Evolutionary conservation across 2,329 filamentous ascomycete species (phyloP).

Genomic region (Seiridium unicorne): DNA sequence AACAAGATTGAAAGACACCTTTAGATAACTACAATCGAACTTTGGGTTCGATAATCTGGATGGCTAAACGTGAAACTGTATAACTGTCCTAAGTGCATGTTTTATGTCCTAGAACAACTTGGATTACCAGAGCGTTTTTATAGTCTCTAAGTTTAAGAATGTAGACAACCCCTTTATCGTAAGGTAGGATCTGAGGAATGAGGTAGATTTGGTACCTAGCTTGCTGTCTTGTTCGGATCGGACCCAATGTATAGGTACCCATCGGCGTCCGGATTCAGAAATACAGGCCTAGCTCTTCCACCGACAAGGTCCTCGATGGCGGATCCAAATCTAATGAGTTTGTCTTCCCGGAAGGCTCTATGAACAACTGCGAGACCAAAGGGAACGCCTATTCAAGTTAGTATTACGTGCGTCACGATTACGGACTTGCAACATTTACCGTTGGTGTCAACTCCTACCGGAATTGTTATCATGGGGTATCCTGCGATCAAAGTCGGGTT

Average conservation of each 20-base stretch:
- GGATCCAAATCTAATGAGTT: slow-evolving; percentile 12
- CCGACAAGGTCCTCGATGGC: slow-evolving; percentile 9
- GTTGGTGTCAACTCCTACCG: slow-evolving; percentile 8
- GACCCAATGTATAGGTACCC: slow-evolving; percentile 33
- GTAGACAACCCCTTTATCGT: no score
- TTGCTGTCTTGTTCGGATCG: slow-evolving; percentile 39
- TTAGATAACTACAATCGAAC: no score
- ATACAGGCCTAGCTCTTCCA: not conserved
- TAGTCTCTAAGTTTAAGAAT: no score
- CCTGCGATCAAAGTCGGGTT: slow-evolving; percentile 1
- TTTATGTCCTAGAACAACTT: no score
- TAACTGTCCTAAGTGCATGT: no score
- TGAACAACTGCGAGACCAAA: slow-evolving; percentile 15
- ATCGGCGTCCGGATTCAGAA: not conserved
- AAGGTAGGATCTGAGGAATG: no score
- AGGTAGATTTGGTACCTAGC: slow-evolving; percentile 36
- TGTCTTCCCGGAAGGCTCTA: slow-evolving; percentile 11
- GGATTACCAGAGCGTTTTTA: no score
- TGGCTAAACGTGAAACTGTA: no score
- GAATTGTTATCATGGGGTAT: slow-evolving; percentile 17
- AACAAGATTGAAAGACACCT: no score
- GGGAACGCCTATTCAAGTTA: slow-evolving; percentile 8
- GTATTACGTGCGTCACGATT: not conserved
- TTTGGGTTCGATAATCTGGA: no score
- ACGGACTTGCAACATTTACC: slow-evolving; percentile 1